Evolutionary conservation across 345 rosid genomes (phyloP).

Genomic region (Aurinia saxatilis): DNA sequence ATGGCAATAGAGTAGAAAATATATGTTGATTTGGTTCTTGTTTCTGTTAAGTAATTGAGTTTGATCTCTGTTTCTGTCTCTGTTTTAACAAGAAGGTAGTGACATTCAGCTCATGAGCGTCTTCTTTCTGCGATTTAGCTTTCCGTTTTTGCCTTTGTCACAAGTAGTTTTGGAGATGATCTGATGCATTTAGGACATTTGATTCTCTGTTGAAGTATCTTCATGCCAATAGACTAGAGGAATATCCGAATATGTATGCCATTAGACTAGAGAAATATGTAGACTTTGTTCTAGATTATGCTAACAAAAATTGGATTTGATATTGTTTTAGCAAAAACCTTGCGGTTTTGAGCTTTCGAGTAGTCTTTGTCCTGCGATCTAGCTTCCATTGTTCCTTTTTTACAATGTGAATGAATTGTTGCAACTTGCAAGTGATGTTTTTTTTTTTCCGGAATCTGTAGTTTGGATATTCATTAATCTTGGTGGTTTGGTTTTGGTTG

Average conservation of each 20-base stretch:
- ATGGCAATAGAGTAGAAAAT: background rate
- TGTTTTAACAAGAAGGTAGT: background rate
- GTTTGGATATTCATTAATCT: background rate
- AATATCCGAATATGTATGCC: no score
- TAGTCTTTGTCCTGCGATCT: background rate
- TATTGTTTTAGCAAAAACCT: background rate
- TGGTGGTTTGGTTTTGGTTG: conserved; percentile 13
- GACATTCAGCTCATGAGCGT: background rate
- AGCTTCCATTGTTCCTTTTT: background rate
- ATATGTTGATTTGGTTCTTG: background rate
- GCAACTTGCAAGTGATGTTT: background rate
- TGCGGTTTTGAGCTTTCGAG: background rate
- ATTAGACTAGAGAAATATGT: no score
- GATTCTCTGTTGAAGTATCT: no score
- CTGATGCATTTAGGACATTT: no score
- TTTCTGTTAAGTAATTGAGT: background rate
- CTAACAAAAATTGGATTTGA: no score
- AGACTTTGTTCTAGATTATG: no score
- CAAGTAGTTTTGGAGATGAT: background rate
- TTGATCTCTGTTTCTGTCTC: background rate
- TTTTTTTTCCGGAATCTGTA: background rate
- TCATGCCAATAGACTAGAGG: no score
- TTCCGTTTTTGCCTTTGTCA: background rate
- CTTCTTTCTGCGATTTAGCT: background rate
- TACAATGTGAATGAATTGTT: background rate